A percentile compares a stretch with the other conserved stretches of the same genome.
Conservation (phyloP, 2,329 filamentous ascomycete genomes). For the Onygena corvina region DNA sequence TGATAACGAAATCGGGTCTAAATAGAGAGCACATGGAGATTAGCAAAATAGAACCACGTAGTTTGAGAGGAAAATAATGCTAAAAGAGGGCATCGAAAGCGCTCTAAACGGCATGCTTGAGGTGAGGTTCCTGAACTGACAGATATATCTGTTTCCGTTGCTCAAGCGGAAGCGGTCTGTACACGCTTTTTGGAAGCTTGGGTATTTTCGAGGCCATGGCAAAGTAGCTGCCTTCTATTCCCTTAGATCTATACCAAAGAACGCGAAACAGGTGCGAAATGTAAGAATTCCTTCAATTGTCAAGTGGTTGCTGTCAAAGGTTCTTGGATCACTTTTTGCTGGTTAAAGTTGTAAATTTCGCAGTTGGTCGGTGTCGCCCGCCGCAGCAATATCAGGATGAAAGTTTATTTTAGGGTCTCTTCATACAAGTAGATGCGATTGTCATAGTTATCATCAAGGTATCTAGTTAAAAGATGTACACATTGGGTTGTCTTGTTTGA, state of each 20-base stretch:
- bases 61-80: no score
- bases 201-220: conserved; percentile 4
- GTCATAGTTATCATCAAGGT: not conserved
- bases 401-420: not conserved
- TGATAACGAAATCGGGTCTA: conserved; percentile 72
- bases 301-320: not conserved
- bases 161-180: conserved; percentile 11
- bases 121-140: conserved; percentile 23
- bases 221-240: not conserved
- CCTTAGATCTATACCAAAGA: not conserved
- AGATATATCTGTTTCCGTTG: conserved; percentile 36
- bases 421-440: not conserved
- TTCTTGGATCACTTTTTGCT: conserved; percentile 1
- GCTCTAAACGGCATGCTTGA: not conserved
- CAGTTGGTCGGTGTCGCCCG: not conserved
- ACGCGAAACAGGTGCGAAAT: not conserved
- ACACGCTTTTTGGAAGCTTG: not conserved
- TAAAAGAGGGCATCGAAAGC: not conserved
- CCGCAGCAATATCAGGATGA: not conserved
- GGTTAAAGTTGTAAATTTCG: not conserved
- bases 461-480: not conserved
- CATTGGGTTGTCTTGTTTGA: not conserved
- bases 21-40: not conserved
- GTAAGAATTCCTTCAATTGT: not conserved
- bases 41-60: not conserved